Evolutionary conservation across 2,329 filamentous ascomycete species (phyloP).

Genomic region (Escovopsis sp.): DNA sequence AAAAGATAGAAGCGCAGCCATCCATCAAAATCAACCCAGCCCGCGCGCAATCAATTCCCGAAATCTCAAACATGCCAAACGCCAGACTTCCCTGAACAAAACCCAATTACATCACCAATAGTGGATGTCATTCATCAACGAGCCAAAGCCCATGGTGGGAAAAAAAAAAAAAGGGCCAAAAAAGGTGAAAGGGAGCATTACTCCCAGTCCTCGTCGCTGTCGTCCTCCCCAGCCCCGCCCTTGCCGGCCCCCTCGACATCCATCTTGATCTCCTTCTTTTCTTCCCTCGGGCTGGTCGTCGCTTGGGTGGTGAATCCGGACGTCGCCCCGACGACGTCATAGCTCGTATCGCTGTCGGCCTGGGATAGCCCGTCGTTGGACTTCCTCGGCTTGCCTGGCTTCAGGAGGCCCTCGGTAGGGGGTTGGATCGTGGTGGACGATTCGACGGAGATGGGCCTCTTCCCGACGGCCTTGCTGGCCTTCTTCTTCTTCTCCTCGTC

Average conservation of each 20-base stretch:
- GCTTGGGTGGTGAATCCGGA: slow-evolving; percentile 73
- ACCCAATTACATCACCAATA: slow-evolving; percentile 7
- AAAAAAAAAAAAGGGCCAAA: too few relatives aligned
- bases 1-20: slow-evolving; percentile 1
- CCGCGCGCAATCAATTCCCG: slow-evolving; percentile 3
- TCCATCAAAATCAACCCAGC: slow-evolving; percentile 2
- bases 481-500: slow-evolving; percentile 15
- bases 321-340: slow-evolving; percentile 73
- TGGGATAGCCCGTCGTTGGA: slow-evolving; percentile 85
- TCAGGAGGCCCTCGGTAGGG: slow-evolving; percentile 31
- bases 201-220: slow-evolving; percentile 58
- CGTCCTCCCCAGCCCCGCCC: slow-evolving; percentile 31
- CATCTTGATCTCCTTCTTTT: slow-evolving; percentile 21
- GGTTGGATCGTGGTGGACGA: slow-evolving; percentile 49
- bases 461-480: slow-evolving; percentile 13
- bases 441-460: slow-evolving; percentile 33
- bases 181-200: too few relatives aligned
- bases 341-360: slow-evolving; percentile 86
- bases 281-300: slow-evolving; percentile 54
- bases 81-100: slow-evolving; percentile 13
- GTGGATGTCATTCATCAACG: neutral
- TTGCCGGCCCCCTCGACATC: slow-evolving; percentile 20
- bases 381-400: slow-evolving; percentile 49
- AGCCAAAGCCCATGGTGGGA: slow-evolving; percentile 1
- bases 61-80: slow-evolving; percentile 15